Evolutionary conservation across 169 alveolate genomes (phyloP), one percentile per base, ranked within the genome.

Genomic region (Plasmodium adleri): DNA sequence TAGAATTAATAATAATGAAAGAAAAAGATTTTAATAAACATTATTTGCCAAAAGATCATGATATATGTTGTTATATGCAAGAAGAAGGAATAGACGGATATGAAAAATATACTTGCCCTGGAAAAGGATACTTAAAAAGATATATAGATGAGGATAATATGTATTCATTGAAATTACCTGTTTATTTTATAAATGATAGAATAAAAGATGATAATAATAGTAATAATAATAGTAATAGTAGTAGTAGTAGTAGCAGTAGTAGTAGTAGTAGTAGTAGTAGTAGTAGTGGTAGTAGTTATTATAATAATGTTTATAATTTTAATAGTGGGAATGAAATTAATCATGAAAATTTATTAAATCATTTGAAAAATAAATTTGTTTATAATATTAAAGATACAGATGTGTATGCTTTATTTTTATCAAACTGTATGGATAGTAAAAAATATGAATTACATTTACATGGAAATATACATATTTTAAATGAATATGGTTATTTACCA

Each of bases 401-500:
- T 86, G 58, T 86, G 24, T 86, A 86, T 73, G 87, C 92, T 20
- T 59, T 86, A 60, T 86, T 86, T 86, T 70, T 86, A 56, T 86
- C 92, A 59, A 86, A 86, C 13, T 86, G 92, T 72, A 13, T 52
- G n/a, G 85, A 86, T 39, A 71, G 92, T 71, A 70, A 86, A 86
- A 71, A 49, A 8, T 86, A 43, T 49, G 92, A 86, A 17, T 71
- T 86, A 86, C 70, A 86, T 13, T 28, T 86, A 86, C 92, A 86
- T 71, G 92, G 92, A 2, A 86, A 86, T 86, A 67, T 86, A n/a
- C 92, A 86, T 47, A 86, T 86, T 22, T 60, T 86, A 66, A 86
- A 86, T 71, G 63, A 86, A 56, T 86, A 86, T 58, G 92, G 92
- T 9, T 86, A 86, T 49, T 45, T 86, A 67, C 92, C 92, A 72